These are phyloP conservation scores for Bassia scoparia DNA, from an alignment of 148 eudicot genomes.

Conservation along the genomic window DNA sequence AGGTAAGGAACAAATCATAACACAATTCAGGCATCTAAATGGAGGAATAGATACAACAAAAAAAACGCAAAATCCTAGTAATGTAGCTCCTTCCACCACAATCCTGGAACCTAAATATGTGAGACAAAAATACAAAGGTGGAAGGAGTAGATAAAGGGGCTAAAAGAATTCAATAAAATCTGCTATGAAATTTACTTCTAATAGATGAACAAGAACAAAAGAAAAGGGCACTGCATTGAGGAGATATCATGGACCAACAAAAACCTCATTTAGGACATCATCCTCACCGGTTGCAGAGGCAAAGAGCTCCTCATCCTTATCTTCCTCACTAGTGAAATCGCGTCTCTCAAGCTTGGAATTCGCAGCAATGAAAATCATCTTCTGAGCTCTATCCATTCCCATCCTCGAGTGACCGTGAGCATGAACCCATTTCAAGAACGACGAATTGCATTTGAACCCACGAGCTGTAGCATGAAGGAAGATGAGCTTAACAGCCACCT, in stretches of 20 bases:
- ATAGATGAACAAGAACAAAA: constrained; percentile 18
- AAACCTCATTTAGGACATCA: constrained; percentile 72
- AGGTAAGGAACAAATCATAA: constrained; percentile 23
- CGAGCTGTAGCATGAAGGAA: constrained; percentile 84
- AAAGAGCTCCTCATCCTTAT: constrained; percentile 70
- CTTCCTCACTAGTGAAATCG: constrained; percentile 65
- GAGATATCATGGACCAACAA: constrained; percentile 61
- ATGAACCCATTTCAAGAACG: constrained; percentile 54
- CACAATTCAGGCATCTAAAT: constrained; percentile 29
- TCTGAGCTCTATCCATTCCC: constrained; percentile 69
- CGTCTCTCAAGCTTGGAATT: constrained; percentile 69
- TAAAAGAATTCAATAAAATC: constrained; percentile 48
- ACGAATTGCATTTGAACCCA: constrained; percentile 56
- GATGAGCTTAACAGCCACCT: constrained; percentile 78
- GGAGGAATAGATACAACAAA: constrained; percentile 24
- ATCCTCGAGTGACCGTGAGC: constrained; percentile 47
- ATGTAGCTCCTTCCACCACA: constrained; percentile 32
- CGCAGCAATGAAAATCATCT: constrained; percentile 78
- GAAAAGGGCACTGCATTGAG: constrained; percentile 41
- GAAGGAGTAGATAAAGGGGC: constrained; percentile 25
- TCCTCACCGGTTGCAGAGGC: constrained; percentile 69
- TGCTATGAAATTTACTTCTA: constrained; percentile 32
- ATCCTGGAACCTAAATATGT: constrained; percentile 22
- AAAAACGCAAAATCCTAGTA: constrained; percentile 30
- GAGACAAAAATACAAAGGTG: constrained; percentile 24